phyloP scores from a whole-genome alignment of 106 monocot genomes.

The Phalaenopsis aphrodite region DNA sequence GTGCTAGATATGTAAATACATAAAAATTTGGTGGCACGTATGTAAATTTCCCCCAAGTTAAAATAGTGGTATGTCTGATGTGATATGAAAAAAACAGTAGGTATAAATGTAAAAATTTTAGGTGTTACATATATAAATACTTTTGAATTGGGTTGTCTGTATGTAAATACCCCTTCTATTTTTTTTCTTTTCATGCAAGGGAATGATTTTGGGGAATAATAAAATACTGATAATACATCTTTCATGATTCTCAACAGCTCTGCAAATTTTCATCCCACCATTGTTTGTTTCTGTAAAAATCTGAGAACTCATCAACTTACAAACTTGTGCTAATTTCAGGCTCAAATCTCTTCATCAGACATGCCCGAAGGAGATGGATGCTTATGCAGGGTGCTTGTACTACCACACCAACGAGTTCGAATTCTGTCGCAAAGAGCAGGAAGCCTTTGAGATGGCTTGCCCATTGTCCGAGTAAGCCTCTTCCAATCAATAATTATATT shows the following conservation, averaged over 20 bases:
- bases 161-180: background rate
- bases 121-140: too few relatives aligned
- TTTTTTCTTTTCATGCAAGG: background rate
- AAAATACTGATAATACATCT: too few relatives aligned
- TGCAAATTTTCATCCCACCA: too few relatives aligned
- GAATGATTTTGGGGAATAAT: background rate
- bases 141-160: too few relatives aligned
- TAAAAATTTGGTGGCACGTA: too few relatives aligned
- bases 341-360: conserved; percentile 74
- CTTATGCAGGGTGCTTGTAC: conserved; percentile 86
- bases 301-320: background rate
- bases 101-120: too few relatives aligned
- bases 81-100: too few relatives aligned
- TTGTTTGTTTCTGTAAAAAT: background rate
- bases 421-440: conserved; percentile 81
- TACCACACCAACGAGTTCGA: conserved; percentile 96
- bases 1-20: too few relatives aligned
- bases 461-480: conserved; percentile 24
- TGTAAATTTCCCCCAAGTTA: too few relatives aligned
- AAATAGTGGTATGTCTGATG: too few relatives aligned
- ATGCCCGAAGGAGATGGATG: conserved; percentile 90
- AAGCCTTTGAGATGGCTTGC: conserved; percentile 73
- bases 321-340: conserved; percentile 18
- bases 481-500: background rate
- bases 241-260: too few relatives aligned